Base-by-base conservation (phyloP, 805 yeast species). In the Aciculoconidium aculeatum region DNA sequence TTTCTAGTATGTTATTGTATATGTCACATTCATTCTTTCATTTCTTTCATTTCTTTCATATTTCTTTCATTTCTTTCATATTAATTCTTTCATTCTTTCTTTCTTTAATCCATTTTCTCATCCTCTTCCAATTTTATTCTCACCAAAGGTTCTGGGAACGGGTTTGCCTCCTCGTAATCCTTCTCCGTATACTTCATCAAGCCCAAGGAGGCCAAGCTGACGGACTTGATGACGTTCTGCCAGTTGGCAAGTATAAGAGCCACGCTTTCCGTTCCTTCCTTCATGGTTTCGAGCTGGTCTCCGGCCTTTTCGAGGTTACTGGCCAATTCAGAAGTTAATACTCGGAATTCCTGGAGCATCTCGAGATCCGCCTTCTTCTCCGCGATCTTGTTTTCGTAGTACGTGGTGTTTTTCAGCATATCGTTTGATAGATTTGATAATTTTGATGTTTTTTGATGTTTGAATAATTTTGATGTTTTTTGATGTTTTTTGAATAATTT, bases 71-170 rank as follows among this genome's bases (percentile, higher is more conserved):
- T 6, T 27, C 27, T 6, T 7, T 19, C 15, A 20, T 18, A n/a
- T n/a, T n/a, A n/a, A n/a, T 11, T n/a, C 21, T 11, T 23, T 21
- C 19, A 15, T 5, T 12, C 3, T 29, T 9, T 28, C 40, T 13
- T n/a, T n/a, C n/a, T n/a, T n/a, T n/a, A n/a, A n/a, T n/a, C n/a
- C n/a, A n/a, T 45, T 14, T 36, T 38, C 15, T 48, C 47, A 16
- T 65, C 69, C n/a, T 66, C 61, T 23, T 67, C 65, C 10, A 76
- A 47, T 26, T 68, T 63, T 17, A 80, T 64, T 27, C 88, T 59
- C 3, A 80, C 80, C 39, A 80, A 53, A 0, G 81, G 62, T 43
- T 79, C 88, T 1, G 88, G 85, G 25, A 75, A 52, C 2, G 83
- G 80, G 3, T 59, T 53, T 9, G 42, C 49, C 11, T 40, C 44